A percentile compares a stretch with the other conserved stretches of the same genome.
Conservation (phyloP, 2,329 filamentous ascomycete genomes). For the Camillea tinctor region DNA sequence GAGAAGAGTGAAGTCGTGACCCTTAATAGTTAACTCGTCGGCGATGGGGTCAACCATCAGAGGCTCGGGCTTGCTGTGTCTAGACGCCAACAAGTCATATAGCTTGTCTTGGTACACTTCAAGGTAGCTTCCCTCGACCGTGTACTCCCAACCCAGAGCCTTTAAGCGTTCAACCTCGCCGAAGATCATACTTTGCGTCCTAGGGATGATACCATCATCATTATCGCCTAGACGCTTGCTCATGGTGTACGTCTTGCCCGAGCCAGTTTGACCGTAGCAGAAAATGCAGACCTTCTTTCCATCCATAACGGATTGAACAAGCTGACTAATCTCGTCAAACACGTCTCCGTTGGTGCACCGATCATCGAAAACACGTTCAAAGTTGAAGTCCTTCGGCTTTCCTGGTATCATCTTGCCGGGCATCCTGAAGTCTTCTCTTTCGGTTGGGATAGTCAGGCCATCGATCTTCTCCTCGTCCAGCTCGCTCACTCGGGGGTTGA, state of each 20-base stretch:
- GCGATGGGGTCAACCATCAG: conserved; percentile 28
- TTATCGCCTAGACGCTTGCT: conserved; percentile 52
- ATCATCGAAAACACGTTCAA: conserved; percentile 89
- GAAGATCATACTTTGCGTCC: conserved; percentile 91
- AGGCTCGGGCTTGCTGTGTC: conserved; percentile 73
- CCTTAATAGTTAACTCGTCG: conserved; percentile 32
- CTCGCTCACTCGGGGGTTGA: conserved; percentile 64
- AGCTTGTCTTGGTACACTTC: conserved; percentile 99
- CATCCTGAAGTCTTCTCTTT: conserved; percentile 80
- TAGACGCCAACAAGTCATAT: conserved; percentile 73
- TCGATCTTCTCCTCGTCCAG: conserved; percentile 77
- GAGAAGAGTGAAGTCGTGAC: conserved; percentile 46
- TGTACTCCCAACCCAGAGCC: conserved; percentile 92
- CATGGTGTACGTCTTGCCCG: conserved; percentile 97
- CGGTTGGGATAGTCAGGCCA: conserved; percentile 79
- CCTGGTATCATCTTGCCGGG: conserved; percentile 58
- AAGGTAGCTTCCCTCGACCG: conserved; percentile 91
- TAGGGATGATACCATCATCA: conserved; percentile 88
- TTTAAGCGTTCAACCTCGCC: conserved; percentile 78
- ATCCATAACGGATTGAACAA: conserved; percentile 93
- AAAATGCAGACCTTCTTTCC: conserved; percentile 99
- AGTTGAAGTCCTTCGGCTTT: conserved; percentile 82
- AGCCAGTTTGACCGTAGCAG: conserved; percentile 96
- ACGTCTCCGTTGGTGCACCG: conserved; percentile 76
- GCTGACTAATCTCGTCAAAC: conserved; percentile 93